phyloP scores from a whole-genome alignment of 352 stramenopile species.

The Phytophthora europaea region DNA sequence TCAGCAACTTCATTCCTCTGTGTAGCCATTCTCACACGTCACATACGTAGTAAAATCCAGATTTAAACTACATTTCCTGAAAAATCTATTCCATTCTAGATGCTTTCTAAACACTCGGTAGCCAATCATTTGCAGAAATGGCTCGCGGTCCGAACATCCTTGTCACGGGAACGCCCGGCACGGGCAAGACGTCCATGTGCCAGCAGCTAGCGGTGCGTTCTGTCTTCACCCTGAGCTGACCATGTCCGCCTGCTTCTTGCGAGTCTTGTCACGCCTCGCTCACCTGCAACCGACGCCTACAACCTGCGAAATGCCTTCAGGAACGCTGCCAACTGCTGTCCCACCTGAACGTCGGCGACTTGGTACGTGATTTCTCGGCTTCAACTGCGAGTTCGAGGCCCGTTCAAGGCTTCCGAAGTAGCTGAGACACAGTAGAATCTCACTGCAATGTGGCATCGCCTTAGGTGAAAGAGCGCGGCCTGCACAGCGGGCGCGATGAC shows the following conservation, averaged over 20 bases:
- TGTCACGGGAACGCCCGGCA: constrained; percentile 97
- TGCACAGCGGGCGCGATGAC: constrained; percentile 92
- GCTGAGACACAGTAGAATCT: constrained; percentile 1
- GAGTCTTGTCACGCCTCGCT: constrained; percentile 13
- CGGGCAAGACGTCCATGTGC: constrained; percentile 95
- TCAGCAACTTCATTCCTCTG: background rate
- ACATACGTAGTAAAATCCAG: background rate
- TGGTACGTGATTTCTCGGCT: constrained; percentile 56
- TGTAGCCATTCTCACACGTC: constrained; percentile 16
- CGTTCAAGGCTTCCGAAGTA: constrained; percentile 4
- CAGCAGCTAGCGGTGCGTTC: constrained; percentile 87
- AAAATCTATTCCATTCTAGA: background rate
- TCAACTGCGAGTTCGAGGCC: constrained; percentile 9
- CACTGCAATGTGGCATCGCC: constrained; percentile 19
- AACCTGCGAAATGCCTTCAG: constrained; percentile 37
- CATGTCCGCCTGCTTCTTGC: constrained; percentile 10
- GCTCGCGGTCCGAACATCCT: constrained; percentile 95
- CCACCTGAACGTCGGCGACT: constrained; percentile 96
- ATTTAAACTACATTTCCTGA: constrained; percentile 8
- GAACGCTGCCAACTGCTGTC: constrained; percentile 83
- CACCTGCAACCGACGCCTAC: constrained; percentile 17
- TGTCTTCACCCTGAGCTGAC: background rate
- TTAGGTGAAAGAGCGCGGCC: constrained; percentile 74
- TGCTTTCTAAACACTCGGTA: background rate
- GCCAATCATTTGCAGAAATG: constrained; percentile 43